Evolutionary conservation across 257 asterid species (phyloP).

Genomic region (Verbena officinalis): DNA sequence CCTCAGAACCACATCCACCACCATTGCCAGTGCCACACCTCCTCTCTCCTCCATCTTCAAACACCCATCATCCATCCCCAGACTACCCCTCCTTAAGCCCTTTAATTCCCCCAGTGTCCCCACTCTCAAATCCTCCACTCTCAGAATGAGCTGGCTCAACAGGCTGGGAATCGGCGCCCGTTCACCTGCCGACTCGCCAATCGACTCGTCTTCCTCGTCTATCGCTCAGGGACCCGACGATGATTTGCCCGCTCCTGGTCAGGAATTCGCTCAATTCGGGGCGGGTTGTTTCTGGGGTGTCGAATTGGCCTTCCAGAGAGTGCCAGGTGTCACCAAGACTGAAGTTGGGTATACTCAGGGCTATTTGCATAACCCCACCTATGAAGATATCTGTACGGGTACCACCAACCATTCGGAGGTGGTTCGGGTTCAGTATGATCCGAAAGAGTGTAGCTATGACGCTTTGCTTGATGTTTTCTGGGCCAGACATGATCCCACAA

Average conservation of each 20-base stretch:
- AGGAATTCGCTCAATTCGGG: constrained; percentile 84
- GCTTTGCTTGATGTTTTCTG: constrained; percentile 79
- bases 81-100: constrained; percentile 37
- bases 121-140: constrained; percentile 34
- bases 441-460: constrained; percentile 73
- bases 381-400: constrained; percentile 84
- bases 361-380: constrained; percentile 61
- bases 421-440: constrained; percentile 86
- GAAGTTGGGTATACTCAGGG: constrained; percentile 94
- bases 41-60: constrained; percentile 45
- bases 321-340: constrained; percentile 78
- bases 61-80: constrained; percentile 36
- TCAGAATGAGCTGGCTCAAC: constrained; percentile 74
- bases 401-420: constrained; percentile 82
- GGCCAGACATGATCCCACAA: constrained; percentile 96
- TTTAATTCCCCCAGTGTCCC: constrained; percentile 31
- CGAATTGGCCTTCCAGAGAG: constrained; percentile 88
- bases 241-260: constrained; percentile 76
- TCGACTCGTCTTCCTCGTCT: constrained; percentile 58
- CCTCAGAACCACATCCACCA: constrained; percentile 42
- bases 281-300: constrained; percentile 99
- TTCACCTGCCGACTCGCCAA: constrained; percentile 46
- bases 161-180: constrained; percentile 79
- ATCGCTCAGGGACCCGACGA: constrained; percentile 79
- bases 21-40: constrained; percentile 38